Percentiles rank a stretch among this genome's conserved stretches.
Evolutionary conservation across 2,329 filamentous ascomycete species (phyloP).

Genomic region (Hymenoscyphus linearis): DNA sequence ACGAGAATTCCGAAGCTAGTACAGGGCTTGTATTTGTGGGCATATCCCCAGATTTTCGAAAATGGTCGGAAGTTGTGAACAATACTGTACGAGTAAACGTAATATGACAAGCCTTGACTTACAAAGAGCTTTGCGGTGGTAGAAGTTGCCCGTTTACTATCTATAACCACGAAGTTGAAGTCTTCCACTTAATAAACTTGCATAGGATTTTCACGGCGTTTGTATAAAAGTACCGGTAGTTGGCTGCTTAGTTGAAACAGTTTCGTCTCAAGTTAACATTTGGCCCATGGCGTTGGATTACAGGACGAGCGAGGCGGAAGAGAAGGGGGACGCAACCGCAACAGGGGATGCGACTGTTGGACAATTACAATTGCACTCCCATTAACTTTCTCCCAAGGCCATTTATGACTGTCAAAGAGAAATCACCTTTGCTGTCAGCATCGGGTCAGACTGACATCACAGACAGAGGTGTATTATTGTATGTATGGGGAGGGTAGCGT

Average conservation of each 20-base stretch:
- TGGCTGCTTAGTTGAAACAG: constrained; percentile 16
- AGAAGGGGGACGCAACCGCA: not conserved
- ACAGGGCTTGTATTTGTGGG: not conserved
- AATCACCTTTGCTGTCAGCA: constrained; percentile 3
- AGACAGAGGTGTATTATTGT: not conserved
- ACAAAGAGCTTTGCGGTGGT: no score
- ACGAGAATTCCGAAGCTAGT: not conserved
- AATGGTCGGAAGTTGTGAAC: not conserved
- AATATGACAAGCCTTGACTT: no score
- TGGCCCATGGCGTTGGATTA: not conserved
- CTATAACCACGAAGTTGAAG: no score
- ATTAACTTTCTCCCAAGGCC: not conserved
- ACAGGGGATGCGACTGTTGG: not conserved
- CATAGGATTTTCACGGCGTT: not conserved
- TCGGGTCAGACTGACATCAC: not conserved
- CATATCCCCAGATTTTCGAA: not conserved
- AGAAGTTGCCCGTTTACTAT: no score
- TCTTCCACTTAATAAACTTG: no score
- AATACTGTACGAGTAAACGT: no score
- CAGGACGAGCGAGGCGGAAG: not conserved
- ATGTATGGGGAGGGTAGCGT: not conserved
- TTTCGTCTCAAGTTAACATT: constrained; percentile 20
- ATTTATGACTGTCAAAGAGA: not conserved
- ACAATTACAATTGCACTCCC: not conserved
- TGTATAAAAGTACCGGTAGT: not conserved